These are phyloP conservation scores for Leptographium lundbergii DNA, from an alignment of 2,329 filamentous ascomycete species.

Conservation along the genomic window DNA sequence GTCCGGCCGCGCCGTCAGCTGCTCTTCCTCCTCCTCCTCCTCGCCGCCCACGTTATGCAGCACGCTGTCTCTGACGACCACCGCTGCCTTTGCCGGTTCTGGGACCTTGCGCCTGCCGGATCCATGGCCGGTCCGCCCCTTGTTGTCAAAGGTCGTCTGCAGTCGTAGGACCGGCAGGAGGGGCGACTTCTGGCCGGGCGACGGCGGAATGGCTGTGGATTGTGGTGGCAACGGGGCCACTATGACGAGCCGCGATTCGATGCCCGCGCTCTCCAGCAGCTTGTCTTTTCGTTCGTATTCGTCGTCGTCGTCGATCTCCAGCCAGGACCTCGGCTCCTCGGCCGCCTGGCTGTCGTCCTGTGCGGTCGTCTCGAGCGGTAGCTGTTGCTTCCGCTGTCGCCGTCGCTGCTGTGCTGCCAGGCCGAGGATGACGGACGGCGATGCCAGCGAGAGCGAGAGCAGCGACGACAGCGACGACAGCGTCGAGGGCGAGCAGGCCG, in stretches of 20 bases:
- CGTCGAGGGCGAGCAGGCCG: neutral
- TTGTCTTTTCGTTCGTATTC: neutral
- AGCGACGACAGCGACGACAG: neutral
- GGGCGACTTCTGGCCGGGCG: neutral
- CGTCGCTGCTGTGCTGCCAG: neutral
- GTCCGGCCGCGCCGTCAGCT: conserved; percentile 25
- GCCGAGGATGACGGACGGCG: neutral
- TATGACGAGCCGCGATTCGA: neutral
- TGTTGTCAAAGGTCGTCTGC: conserved; percentile 27
- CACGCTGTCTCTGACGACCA: neutral
- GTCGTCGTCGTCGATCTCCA: neutral
- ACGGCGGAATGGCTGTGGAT: neutral
- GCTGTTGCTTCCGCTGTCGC: neutral
- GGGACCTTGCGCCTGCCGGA: neutral
- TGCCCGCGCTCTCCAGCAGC: neutral
- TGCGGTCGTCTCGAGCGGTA: neutral
- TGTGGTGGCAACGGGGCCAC: neutral
- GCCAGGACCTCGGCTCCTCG: neutral
- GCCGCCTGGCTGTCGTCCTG: neutral
- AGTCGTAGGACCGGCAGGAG: conserved; percentile 23
- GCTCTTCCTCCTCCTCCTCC: conserved; percentile 18
- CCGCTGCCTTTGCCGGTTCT: neutral
- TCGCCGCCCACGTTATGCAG: neutral
- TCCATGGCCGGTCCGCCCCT: neutral
- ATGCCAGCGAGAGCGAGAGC: neutral